Evolutionary conservation across 2,329 filamentous ascomycete genomes (phyloP).

Genomic region (Sporothrix brunneoviolacea): DNA sequence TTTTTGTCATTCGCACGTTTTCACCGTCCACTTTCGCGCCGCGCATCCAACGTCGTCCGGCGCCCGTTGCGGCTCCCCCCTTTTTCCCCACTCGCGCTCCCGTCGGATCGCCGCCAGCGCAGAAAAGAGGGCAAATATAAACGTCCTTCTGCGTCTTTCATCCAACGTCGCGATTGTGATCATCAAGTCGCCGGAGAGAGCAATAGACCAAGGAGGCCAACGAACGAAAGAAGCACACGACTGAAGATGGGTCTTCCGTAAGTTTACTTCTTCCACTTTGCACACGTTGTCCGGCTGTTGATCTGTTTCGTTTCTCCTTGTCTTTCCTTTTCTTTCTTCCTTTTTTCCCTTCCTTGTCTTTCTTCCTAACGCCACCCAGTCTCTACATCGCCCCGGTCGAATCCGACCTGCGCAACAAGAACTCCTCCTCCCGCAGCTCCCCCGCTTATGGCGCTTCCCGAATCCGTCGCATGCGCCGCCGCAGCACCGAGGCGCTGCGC

Average conservation of each 20-base stretch:
- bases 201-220: too few relatives aligned
- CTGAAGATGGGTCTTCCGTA: slow-evolving; percentile 19
- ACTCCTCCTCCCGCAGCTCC: slow-evolving; percentile 4
- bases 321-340: neutral
- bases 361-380: slow-evolving; percentile 2
- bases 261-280: neutral
- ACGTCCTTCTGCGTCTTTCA: too few relatives aligned
- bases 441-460: neutral
- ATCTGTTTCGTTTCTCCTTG: neutral
- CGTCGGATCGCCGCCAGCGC: neutral
- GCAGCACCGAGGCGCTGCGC: slow-evolving; percentile 10
- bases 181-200: too few relatives aligned
- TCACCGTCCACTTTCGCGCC: neutral
- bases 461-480: slow-evolving; percentile 16
- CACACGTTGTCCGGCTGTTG: too few relatives aligned
- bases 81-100: neutral
- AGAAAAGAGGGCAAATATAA: too few relatives aligned
- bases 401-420: slow-evolving; percentile 17
- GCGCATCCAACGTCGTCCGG: slow-evolving; percentile 2
- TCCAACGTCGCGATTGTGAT: too few relatives aligned
- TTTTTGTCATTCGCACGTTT: slow-evolving; percentile 2
- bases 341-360: neutral
- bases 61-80: neutral
- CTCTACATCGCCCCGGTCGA: slow-evolving; percentile 20
- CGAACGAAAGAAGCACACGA: too few relatives aligned